Evolutionary conservation across 208 protist species (phyloP).

Genomic region (Crithidia acanthocephali): DNA sequence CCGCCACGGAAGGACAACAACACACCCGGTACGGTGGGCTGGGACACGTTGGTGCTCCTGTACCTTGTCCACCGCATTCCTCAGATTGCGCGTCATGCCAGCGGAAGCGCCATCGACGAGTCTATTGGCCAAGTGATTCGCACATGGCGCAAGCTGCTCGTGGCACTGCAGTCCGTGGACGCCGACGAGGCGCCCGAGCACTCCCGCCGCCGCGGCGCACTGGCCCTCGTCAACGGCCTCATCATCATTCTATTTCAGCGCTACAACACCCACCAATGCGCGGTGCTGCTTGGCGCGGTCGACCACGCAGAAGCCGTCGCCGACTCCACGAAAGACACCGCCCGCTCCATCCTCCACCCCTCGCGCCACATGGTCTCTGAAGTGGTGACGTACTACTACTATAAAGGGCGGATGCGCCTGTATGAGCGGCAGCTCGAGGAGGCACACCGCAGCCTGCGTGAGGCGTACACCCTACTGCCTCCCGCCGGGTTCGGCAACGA

Average conservation of each 20-base stretch:
- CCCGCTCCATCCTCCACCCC: conserved; percentile 66
- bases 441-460: conserved; percentile 49
- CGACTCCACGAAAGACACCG: conserved; percentile 34
- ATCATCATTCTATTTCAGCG: conserved; percentile 77
- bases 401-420: conserved; percentile 71
- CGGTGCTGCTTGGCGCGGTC: conserved; percentile 62
- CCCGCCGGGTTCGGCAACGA: conserved; percentile 55
- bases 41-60: conserved; percentile 85
- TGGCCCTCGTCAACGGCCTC: conserved; percentile 82
- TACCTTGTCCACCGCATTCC: conserved; percentile 84
- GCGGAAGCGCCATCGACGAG: conserved; percentile 66
- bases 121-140: conserved; percentile 72
- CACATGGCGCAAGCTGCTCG: conserved; percentile 79
- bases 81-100: conserved; percentile 61
- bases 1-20: conserved; percentile 43
- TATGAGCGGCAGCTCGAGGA: conserved; percentile 67
- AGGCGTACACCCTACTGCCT: conserved; percentile 75
- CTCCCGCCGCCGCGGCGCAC: conserved; percentile 79
- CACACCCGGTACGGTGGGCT: conserved; percentile 80
- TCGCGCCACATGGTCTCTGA: conserved; percentile 87
- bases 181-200: conserved; percentile 60
- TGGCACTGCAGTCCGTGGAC: conserved; percentile 77
- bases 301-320: conserved; percentile 62
- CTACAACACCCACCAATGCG: conserved; percentile 87
- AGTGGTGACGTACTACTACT: conserved; percentile 83